A percentile compares a stretch with the other conserved stretches of the same genome.
Conservation (phyloP, 495 filamentous ascomycete species). For the Hypoxylon rickii region DNA sequence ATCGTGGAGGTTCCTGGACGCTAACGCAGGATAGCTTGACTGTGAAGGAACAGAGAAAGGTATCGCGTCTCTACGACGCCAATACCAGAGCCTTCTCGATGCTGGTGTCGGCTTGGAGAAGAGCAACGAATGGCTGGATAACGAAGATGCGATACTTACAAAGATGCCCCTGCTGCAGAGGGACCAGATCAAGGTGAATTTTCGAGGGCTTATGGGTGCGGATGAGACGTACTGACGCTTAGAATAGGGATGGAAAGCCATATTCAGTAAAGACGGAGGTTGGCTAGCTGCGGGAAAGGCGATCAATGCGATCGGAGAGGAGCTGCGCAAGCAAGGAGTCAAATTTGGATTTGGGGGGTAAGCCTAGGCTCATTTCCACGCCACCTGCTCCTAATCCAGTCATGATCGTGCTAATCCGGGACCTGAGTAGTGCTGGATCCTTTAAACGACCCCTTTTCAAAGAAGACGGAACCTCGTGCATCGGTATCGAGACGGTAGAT, state of each 20-base stretch:
- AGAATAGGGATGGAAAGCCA: conserved; percentile 32
- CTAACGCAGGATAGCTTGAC: conserved; percentile 26
- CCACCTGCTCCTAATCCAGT: too few relatives aligned
- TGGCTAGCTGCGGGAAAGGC: conserved; percentile 34
- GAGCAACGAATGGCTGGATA: conserved; percentile 34
- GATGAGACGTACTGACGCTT: conserved; percentile 5
- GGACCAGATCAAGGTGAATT: conserved; percentile 29
- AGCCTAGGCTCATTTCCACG: background rate
- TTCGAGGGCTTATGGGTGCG: background rate
- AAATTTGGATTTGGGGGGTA: conserved; percentile 32
- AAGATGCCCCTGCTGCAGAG: conserved; percentile 28
- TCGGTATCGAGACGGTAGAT: conserved; percentile 40
- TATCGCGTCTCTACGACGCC: conserved; percentile 18
- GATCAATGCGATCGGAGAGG: conserved; percentile 31
- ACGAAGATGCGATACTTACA: conserved; percentile 30
- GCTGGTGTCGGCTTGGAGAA: conserved; percentile 21
- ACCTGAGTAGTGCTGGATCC: conserved; percentile 17
- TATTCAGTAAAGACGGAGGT: conserved; percentile 33
- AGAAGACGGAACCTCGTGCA: conserved; percentile 29
- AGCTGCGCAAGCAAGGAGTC: conserved; percentile 23
- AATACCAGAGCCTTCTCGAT: conserved; percentile 30
- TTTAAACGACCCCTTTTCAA: conserved; percentile 25
- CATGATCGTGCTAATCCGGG: background rate
- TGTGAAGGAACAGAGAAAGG: conserved; percentile 29
- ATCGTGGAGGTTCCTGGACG: background rate